Percentiles rank a stretch among this genome's conserved stretches.
Evolutionary conservation across 169 alveolate genomes (phyloP).

Genomic region (Cryptosporidium meleagridis): DNA sequence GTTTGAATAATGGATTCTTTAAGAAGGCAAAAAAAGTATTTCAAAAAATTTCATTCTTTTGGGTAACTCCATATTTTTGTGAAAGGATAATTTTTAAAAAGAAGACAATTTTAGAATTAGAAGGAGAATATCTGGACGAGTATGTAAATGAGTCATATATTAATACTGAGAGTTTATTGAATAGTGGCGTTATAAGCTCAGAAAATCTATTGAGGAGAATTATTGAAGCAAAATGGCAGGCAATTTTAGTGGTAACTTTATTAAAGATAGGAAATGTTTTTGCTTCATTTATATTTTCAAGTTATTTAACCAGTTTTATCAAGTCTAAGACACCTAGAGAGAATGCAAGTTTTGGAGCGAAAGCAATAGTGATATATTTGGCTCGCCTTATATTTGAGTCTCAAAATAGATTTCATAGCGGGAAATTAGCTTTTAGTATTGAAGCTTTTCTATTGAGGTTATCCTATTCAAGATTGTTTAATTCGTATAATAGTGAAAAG

Average conservation of each 20-base stretch:
- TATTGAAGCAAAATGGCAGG: background rate
- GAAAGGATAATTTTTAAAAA: slow-evolving; percentile 10
- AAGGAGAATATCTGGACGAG: slow-evolving; percentile 25
- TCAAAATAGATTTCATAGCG: slow-evolving; percentile 35
- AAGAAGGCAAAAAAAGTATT: background rate
- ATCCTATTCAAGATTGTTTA: slow-evolving; percentile 7
- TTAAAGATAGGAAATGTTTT: slow-evolving; percentile 23
- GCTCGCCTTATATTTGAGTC: slow-evolving; percentile 38
- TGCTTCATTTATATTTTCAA: slow-evolving; percentile 12
- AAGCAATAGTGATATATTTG: slow-evolving; percentile 4
- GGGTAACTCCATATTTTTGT: slow-evolving; percentile 46
- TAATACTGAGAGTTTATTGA: background rate
- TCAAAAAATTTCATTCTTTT: slow-evolving; percentile 3
- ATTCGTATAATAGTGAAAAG: background rate
- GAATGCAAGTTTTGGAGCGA: background rate
- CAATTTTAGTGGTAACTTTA: slow-evolving; percentile 1
- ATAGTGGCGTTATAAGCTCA: background rate
- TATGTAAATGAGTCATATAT: background rate
- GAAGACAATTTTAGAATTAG: background rate
- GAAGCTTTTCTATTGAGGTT: slow-evolving; percentile 27
- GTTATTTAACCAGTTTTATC: slow-evolving; percentile 5
- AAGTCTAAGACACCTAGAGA: background rate
- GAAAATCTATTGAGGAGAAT: background rate
- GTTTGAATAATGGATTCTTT: background rate
- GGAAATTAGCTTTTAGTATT: slow-evolving; percentile 4